Evolutionary conservation across 1,284 basidiomycete genomes (phyloP).

Genomic region (Trametes versicolor): DNA sequence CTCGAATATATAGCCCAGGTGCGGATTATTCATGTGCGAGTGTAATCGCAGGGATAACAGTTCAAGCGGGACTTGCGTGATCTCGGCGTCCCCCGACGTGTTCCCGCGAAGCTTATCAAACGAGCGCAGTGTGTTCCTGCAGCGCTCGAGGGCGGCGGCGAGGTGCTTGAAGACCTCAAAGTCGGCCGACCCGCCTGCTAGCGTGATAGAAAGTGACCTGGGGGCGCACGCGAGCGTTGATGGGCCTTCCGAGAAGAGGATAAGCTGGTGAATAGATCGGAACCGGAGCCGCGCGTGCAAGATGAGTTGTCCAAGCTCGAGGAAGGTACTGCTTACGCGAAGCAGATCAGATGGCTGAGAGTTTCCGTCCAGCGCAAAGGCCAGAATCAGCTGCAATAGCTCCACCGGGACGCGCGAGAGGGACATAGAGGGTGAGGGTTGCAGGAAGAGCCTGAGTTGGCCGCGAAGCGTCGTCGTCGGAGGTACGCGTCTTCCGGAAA

Average conservation of each 20-base stretch:
- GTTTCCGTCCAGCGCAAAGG: slow-evolving; percentile 37
- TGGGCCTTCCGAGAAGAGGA: slow-evolving; percentile 38
- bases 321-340: slow-evolving; percentile 40
- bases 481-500: not conserved
- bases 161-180: slow-evolving; percentile 46
- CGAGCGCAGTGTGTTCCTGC: slow-evolving; percentile 10
- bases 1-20: slow-evolving; percentile 49
- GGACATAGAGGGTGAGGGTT: slow-evolving; percentile 2
- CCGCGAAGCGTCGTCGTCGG: not conserved
- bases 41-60: slow-evolving; percentile 52
- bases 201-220: slow-evolving; percentile 37
- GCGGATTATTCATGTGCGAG: slow-evolving; percentile 52
- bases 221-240: slow-evolving; percentile 40
- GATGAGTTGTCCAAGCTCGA: slow-evolving; percentile 35
- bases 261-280: slow-evolving; percentile 43
- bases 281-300: slow-evolving; percentile 48
- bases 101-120: not conserved
- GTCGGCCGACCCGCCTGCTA: slow-evolving; percentile 45
- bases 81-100: slow-evolving; percentile 4
- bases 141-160: slow-evolving; percentile 38
- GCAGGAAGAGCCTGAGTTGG: not conserved
- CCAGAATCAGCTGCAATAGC: slow-evolving; percentile 40
- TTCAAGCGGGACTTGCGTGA: slow-evolving; percentile 42
- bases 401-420: slow-evolving; percentile 38
- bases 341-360: slow-evolving; percentile 39